Percentiles rank a stretch among this genome's conserved stretches.
Conservation (phyloP, 2,329 filamentous ascomycete genomes). For the Calycina herbarum region DNA sequence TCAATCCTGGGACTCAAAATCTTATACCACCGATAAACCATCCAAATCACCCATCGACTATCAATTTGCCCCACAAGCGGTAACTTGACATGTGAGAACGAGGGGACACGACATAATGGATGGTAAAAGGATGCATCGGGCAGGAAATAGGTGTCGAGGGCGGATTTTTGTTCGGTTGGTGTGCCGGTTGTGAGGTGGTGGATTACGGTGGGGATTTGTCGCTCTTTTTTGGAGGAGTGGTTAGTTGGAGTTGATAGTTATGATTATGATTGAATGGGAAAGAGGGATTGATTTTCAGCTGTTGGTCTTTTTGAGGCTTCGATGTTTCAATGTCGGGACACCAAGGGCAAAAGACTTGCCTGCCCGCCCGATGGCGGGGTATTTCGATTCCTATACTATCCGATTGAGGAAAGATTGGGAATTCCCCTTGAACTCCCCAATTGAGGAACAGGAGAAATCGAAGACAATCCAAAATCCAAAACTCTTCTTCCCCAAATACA, state of each 20-base stretch:
- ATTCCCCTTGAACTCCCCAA: not conserved
- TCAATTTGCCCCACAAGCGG: constrained; percentile 49
- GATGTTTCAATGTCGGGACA: too few species aligned
- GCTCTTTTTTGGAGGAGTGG: not conserved
- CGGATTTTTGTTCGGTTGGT: constrained; percentile 62
- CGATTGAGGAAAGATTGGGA: constrained; percentile 39
- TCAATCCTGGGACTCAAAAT: constrained; percentile 75
- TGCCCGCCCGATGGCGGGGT: not conserved
- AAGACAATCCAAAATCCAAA: not conserved
- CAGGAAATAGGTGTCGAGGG: constrained; percentile 73
- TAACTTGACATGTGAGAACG: constrained; percentile 45
- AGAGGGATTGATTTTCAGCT: too few species aligned
- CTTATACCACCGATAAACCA: constrained; percentile 82
- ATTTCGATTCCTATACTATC: constrained; percentile 33
- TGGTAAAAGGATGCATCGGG: constrained; percentile 72
- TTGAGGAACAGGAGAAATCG: not conserved
- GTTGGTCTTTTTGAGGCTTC: too few species aligned
- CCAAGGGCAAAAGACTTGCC: too few species aligned
- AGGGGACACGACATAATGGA: constrained; percentile 71
- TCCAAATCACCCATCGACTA: constrained; percentile 65
- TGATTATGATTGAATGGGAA: too few species aligned
- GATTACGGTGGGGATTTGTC: constrained; percentile 67
- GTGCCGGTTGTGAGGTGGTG: constrained; percentile 65
- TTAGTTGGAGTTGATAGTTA: not conserved
- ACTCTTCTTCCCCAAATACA: too few species aligned